Evolutionary conservation across 1,284 basidiomycete genomes (phyloP).

Genomic region (Coriolopsis trogii): DNA sequence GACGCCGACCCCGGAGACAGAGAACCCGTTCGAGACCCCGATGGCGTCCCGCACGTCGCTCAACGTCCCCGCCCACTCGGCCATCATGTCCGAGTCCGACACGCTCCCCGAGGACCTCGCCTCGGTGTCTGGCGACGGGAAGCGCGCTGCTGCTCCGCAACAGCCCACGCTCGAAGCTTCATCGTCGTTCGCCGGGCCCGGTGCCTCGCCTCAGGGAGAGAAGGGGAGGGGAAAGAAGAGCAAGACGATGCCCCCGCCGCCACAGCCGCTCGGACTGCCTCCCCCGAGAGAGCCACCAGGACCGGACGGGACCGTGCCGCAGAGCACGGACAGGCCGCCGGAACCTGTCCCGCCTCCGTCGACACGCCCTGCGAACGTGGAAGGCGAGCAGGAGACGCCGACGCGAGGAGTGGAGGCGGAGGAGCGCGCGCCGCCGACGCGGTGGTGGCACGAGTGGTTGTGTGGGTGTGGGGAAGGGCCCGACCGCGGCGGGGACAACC

Average conservation of each 20-base stretch:
- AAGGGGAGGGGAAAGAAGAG: conserved; percentile 7
- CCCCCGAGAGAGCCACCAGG: conserved; percentile 58
- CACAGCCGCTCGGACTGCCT: conserved; percentile 60
- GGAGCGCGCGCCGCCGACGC: conserved; percentile 22
- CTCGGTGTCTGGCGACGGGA: conserved; percentile 7
- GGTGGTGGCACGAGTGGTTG: conserved; percentile 85
- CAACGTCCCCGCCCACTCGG: conserved; percentile 39
- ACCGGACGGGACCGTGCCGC: conserved; percentile 40
- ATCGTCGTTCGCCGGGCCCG: conserved; percentile 13
- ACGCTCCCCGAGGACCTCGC: conserved; percentile 17
- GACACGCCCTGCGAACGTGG: conserved; percentile 25
- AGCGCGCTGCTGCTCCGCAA: conserved; percentile 14
- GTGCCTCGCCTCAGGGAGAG: not conserved
- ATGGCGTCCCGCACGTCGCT: conserved; percentile 47
- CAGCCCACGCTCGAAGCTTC: conserved; percentile 28
- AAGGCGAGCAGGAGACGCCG: conserved; percentile 19
- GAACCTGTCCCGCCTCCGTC: conserved; percentile 42
- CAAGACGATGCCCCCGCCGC: conserved; percentile 41
- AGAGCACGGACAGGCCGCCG: conserved; percentile 39
- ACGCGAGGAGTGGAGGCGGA: conserved; percentile 36
- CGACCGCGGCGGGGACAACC: conserved; percentile 69
- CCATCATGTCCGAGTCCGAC: conserved; percentile 35
- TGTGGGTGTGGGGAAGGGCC: conserved; percentile 75
- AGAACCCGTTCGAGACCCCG: conserved; percentile 58
- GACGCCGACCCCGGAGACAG: conserved; percentile 42